These are phyloP conservation scores for Chlamydomonas reinhardtii DNA, from an alignment of 163 green algal genomes.

Conservation along the genomic window DNA sequence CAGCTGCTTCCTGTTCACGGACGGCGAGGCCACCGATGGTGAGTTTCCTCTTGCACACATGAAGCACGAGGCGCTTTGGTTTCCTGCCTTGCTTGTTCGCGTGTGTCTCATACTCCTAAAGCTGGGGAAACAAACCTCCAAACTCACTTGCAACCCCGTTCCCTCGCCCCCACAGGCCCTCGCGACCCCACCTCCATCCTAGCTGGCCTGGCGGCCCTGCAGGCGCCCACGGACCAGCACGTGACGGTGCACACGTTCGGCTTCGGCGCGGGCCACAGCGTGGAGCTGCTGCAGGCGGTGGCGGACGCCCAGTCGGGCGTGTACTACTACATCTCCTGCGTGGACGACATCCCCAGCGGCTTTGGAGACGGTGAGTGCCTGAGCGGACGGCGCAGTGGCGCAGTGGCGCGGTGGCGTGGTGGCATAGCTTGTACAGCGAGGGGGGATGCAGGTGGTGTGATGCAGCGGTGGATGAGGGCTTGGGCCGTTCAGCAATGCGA, in stretches of 20 bases:
- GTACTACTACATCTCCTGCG: conserved; percentile 57
- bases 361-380: conserved; percentile 55
- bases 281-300: conserved; percentile 50
- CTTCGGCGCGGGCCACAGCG: conserved; percentile 45
- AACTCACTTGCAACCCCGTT: too few relatives aligned
- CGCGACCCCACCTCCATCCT: conserved; percentile 3
- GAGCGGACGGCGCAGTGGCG: too few relatives aligned
- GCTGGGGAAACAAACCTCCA: too few relatives aligned
- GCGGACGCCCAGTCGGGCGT: conserved; percentile 43
- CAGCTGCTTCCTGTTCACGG: conserved; percentile 54
- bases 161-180: not conserved
- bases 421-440: too few relatives aligned
- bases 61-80: too few relatives aligned
- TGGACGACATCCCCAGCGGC: conserved; percentile 46
- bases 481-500: too few relatives aligned
- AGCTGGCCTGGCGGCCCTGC: not conserved
- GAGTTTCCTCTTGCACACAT: too few relatives aligned
- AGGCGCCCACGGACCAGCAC: not conserved
- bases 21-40: conserved; percentile 43
- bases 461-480: too few relatives aligned
- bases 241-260: conserved; percentile 62
- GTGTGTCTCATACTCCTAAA: too few relatives aligned
- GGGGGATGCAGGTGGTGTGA: too few relatives aligned
- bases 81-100: too few relatives aligned
- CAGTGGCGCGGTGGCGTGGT: too few relatives aligned